Percentiles rank a stretch among this genome's conserved stretches.
These are phyloP conservation scores for Davidsoniella virescens DNA, from an alignment of 2,329 filamentous ascomycete species.

Conservation along the genomic window DNA sequence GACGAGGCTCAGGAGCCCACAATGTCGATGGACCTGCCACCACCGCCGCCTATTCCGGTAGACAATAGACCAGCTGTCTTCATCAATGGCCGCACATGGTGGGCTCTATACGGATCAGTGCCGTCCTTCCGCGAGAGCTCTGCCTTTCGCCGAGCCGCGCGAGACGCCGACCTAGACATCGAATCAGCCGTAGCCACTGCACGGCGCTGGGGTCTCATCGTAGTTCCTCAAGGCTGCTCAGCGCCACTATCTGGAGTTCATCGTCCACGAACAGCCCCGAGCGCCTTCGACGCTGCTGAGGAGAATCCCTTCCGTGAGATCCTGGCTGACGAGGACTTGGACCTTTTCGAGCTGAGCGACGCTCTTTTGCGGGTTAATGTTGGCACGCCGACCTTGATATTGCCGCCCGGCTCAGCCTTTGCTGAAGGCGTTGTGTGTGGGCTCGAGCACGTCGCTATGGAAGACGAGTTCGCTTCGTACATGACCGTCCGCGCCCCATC, in stretches of 20 bases:
- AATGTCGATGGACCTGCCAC: not conserved
- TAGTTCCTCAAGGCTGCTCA: slow-evolving; percentile 5
- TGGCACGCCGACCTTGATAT: slow-evolving; percentile 1
- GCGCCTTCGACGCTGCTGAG: not conserved
- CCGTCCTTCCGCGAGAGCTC: slow-evolving; percentile 6
- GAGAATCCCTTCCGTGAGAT: slow-evolving; percentile 10
- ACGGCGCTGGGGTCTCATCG: slow-evolving; percentile 9
- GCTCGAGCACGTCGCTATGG: slow-evolving; percentile 7
- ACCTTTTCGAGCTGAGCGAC: slow-evolving; percentile 3
- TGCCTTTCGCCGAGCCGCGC: slow-evolving; percentile 5
- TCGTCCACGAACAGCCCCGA: not conserved
- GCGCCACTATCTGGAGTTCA: not conserved
- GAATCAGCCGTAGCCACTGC: slow-evolving; percentile 6
- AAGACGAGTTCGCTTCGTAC: slow-evolving; percentile 7
- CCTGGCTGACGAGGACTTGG: slow-evolving; percentile 10
- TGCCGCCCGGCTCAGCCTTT: slow-evolving; percentile 7
- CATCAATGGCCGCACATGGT: slow-evolving; percentile 9
- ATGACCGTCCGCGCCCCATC: slow-evolving; percentile 5
- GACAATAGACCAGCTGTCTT: not conserved
- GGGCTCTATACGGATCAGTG: slow-evolving; percentile 8
- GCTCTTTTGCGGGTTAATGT: slow-evolving; percentile 4
- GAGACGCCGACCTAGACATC: slow-evolving; percentile 8
- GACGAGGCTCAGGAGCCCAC: too few species aligned
- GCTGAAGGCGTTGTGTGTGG: not conserved
- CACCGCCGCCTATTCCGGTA: not conserved